Base-by-base conservation (phyloP, 2,329 filamentous ascomycete genomes). In the Aspergillus amoenus region DNA sequence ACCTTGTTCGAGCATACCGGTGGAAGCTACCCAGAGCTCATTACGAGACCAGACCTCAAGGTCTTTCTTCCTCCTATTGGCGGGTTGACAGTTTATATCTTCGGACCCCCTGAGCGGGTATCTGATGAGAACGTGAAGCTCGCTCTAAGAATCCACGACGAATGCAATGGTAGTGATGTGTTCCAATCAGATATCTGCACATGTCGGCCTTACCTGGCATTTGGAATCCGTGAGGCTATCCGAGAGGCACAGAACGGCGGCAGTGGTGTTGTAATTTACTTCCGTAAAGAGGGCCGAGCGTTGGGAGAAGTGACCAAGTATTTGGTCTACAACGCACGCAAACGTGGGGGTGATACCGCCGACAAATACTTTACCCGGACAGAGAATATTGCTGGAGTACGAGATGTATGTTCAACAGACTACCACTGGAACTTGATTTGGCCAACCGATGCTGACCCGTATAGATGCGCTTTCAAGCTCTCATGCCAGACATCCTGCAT, bases 161-260 rank as follows among this genome's bases (percentile, higher is more conserved):
- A 90, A 80, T 97, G 94, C 77, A 97, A 97, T 70, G 94, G 94
- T 56, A 95, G 90, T 72, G 94, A 99, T 76, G 94, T 97, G 43
- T 99, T 97, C 73, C 92, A 93, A 59, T 96, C 92, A 18, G 94
- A 99, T 73, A 99, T 97, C 69, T 97, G 94, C 78, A 97, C 94
- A 11, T 97, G 93, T 55, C 72, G 77, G 32, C 94, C 94, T 15
- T 97, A 97, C 73, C 85, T 97, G 56, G 95, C 96, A 70, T 97
- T 95, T 72, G 94, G 94, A 60, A 95, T 99, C 60, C 92, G 96
- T 70, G 94, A 99, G 76, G 94, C 94, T 12, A 93, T 99, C 66
- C 96, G 95, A 70, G 92, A 97, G 77, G 94, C 94, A 11, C 94
- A 97, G 73, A 91, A 89, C 56, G 93, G 93, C 52, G 93, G 93